Percentiles rank a stretch among this genome's conserved stretches.
These are phyloP conservation scores for Endoconidiophora laricicola DNA, from an alignment of 2,329 filamentous ascomycete species.

Conservation along the genomic window DNA sequence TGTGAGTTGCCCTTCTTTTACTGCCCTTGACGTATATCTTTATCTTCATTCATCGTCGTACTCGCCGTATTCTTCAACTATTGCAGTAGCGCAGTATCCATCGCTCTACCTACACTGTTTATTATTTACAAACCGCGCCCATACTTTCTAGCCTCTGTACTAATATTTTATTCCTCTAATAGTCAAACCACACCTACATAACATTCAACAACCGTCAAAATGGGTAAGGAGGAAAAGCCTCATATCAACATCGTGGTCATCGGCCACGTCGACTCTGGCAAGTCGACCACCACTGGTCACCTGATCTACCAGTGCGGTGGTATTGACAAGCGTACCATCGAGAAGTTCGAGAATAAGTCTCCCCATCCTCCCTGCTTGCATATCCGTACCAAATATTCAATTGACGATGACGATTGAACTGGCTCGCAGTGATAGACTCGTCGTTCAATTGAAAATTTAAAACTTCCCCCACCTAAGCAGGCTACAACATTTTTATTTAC, in stretches of 20 bases:
- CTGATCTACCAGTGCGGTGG: slow-evolving; percentile 99
- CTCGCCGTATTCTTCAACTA: too few relatives aligned
- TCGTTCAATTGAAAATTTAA: slow-evolving; percentile 14
- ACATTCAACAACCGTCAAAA: slow-evolving; percentile 19
- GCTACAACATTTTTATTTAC: slow-evolving; percentile 13
- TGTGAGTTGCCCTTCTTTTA: slow-evolving; percentile 6
- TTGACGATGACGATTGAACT: neutral
- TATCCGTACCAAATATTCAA: slow-evolving; percentile 12
- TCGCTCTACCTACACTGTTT: neutral
- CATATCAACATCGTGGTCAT: slow-evolving; percentile 98
- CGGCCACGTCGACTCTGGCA: slow-evolving; percentile 98
- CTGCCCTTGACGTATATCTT: neutral
- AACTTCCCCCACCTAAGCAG: slow-evolving; percentile 1
- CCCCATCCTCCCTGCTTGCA: slow-evolving; percentile 11
- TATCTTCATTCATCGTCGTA: too few relatives aligned
- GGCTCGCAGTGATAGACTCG: neutral
- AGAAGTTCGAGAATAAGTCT: slow-evolving; percentile 99
- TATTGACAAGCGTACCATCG: slow-evolving; percentile 99
- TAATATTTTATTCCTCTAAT: neutral
- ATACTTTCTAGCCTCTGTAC: neutral
- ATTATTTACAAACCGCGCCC: neutral
- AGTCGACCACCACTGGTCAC: slow-evolving; percentile 87
- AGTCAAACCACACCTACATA: slow-evolving; percentile 7
- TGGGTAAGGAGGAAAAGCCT: slow-evolving; percentile 79
- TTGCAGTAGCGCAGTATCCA: too few relatives aligned